phyloP scores from a whole-genome alignment of 192 early-diverging fungal species.

The Rhizophagus prolifer region DNA sequence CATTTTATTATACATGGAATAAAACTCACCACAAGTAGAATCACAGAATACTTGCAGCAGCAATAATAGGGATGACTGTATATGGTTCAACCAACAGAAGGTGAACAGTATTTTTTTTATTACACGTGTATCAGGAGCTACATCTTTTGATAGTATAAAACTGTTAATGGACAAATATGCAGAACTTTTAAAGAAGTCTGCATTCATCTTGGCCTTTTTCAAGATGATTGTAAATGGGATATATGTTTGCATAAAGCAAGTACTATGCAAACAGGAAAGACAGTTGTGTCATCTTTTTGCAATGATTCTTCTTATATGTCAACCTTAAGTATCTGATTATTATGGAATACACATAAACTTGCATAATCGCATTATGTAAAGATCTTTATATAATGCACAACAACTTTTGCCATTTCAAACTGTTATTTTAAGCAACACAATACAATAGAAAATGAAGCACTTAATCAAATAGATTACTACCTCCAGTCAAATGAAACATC shows the following conservation, averaged over 20 bases:
- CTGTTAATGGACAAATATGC: conserved; percentile 13
- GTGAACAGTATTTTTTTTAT: too few species aligned
- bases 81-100: too few species aligned
- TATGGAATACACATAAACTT: background rate
- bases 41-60: too few species aligned
- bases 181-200: conserved; percentile 33
- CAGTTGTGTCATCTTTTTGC: background rate
- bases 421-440: too few species aligned
- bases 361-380: conserved; percentile 10
- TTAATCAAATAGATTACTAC: too few species aligned
- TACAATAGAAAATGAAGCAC: too few species aligned
- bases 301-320: background rate
- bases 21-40: too few species aligned
- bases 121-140: too few species aligned
- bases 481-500: too few species aligned
- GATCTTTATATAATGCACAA: background rate
- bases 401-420: too few species aligned
- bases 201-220: background rate
- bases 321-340: background rate
- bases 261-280: background rate
- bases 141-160: background rate
- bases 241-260: background rate
- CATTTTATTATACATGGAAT: too few species aligned
- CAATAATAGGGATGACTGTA: too few species aligned
- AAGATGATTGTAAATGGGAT: background rate